Evolutionary conservation across 768 basidiomycete species (phyloP).

Genomic region (Trametes villosa): DNA sequence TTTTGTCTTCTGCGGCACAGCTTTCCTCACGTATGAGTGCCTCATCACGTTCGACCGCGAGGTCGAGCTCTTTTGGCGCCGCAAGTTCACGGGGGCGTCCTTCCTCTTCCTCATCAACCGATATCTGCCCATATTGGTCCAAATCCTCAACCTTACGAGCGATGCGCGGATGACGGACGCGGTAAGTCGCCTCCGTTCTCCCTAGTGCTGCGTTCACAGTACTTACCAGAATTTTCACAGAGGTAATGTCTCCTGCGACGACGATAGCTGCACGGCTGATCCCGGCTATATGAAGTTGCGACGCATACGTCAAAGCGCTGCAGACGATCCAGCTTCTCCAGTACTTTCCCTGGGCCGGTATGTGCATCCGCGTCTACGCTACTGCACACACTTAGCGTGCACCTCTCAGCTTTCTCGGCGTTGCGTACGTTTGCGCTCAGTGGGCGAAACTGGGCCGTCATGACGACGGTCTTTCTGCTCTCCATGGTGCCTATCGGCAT

Average conservation of each 20-base stretch:
- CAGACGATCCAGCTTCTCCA: slow-evolving; percentile 2
- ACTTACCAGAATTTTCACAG: not conserved
- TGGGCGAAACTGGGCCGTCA: not conserved
- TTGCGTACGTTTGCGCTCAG: slow-evolving; percentile 12
- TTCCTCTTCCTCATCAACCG: slow-evolving; percentile 22
- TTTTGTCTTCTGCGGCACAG: not conserved
- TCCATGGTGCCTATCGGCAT: slow-evolving; percentile 8
- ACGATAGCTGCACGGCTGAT: no score
- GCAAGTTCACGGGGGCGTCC: slow-evolving; percentile 16
- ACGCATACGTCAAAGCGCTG: not conserved
- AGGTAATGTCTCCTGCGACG: not conserved
- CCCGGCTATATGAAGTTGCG: not conserved
- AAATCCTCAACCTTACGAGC: slow-evolving; percentile 1
- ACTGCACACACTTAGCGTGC: not conserved
- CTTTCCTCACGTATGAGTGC: slow-evolving; percentile 15
- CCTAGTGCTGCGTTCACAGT: no score
- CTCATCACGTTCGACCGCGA: slow-evolving; percentile 15
- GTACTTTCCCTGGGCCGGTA: slow-evolving; percentile 19
- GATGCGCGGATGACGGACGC: not conserved
- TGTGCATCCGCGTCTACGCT: not conserved
- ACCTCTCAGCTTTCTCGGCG: slow-evolving; percentile 1
- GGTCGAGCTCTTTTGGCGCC: slow-evolving; percentile 15
- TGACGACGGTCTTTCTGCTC: slow-evolving; percentile 3
- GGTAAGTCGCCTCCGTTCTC: not conserved
- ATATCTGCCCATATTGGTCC: slow-evolving; percentile 9